Conservation (phyloP, 331 rosid genomes). For the Malus hybrid region DNA sequence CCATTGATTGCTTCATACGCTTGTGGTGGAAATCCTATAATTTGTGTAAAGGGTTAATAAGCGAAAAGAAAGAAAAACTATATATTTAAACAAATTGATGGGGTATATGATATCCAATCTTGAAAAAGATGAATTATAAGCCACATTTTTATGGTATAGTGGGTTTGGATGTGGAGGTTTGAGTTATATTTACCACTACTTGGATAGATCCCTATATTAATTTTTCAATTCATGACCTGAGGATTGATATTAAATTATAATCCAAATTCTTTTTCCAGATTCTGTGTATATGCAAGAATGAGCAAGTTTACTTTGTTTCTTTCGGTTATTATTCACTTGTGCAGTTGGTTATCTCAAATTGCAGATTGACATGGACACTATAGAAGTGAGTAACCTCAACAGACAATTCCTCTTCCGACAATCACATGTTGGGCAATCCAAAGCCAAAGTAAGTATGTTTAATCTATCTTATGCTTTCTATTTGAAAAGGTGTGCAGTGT, state of each 20-base stretch:
- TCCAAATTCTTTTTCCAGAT: not conserved
- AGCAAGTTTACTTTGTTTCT: not conserved
- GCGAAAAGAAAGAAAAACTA: not conserved
- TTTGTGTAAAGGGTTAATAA: not conserved
- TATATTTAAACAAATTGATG: not conserved
- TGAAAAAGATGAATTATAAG: not conserved
- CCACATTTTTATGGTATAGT: no score
- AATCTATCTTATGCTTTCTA: not conserved
- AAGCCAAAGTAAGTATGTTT: conserved; percentile 68
- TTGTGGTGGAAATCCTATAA: not conserved
- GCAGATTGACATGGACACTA: conserved; percentile 99
- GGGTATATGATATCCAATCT: not conserved
- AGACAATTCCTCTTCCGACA: conserved; percentile 95
- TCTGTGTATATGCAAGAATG: conserved; percentile 4
- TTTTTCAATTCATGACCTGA: not conserved
- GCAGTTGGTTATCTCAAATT: conserved; percentile 18
- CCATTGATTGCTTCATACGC: not conserved
- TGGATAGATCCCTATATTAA: not conserved
- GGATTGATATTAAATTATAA: not conserved
- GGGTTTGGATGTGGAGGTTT: no score
- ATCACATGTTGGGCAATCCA: conserved; percentile 94
- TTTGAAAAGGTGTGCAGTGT: conserved; percentile 12
- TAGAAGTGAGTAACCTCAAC: conserved; percentile 99
- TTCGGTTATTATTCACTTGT: not conserved
- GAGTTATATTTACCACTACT: not conserved